A percentile compares a stretch with the other conserved stretches of the same genome.
Evolutionary conservation across 2,329 filamentous ascomycete species (phyloP).

Genomic region (Orbilia quercus): DNA sequence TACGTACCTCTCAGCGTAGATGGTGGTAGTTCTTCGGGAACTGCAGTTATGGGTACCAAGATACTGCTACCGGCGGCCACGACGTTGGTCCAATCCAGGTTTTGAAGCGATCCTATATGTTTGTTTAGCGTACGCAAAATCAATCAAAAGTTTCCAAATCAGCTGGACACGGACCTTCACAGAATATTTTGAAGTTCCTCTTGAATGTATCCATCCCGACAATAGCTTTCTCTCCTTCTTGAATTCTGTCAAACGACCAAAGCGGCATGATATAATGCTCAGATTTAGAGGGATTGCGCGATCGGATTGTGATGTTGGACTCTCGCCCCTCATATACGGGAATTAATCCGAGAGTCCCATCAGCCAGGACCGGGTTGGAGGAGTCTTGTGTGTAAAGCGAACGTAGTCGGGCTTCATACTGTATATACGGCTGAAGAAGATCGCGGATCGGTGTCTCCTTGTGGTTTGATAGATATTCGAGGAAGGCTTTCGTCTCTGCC

Average conservation of each 20-base stretch:
- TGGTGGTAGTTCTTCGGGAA: slow-evolving; percentile 74
- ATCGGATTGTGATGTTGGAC: slow-evolving; percentile 70
- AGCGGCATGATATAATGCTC: slow-evolving; percentile 75
- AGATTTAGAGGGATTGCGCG: slow-evolving; percentile 71
- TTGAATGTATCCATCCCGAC: slow-evolving; percentile 77
- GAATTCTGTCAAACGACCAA: slow-evolving; percentile 70
- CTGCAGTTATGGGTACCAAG: slow-evolving; percentile 79
- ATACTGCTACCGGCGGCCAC: slow-evolving; percentile 83
- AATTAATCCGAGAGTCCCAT: slow-evolving; percentile 72
- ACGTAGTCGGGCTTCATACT: slow-evolving; percentile 74
- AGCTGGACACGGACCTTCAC: slow-evolving; percentile 70
- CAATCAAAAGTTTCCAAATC: not conserved
- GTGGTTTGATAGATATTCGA: slow-evolving; percentile 69
- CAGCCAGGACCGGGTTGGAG: slow-evolving; percentile 63
- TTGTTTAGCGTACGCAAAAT: no score
- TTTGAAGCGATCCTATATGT: slow-evolving; percentile 18
- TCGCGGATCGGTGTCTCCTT: slow-evolving; percentile 68
- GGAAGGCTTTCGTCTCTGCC: slow-evolving; percentile 61
- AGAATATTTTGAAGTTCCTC: slow-evolving; percentile 82
- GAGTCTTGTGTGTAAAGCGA: slow-evolving; percentile 77
- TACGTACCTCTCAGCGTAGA: slow-evolving; percentile 76
- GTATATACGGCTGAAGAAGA: slow-evolving; percentile 74
- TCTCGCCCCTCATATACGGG: slow-evolving; percentile 72
- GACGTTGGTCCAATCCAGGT: slow-evolving; percentile 80
- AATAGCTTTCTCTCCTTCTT: slow-evolving; percentile 73